Evolutionary conservation across 768 basidiomycete species (phyloP).

Genomic region (Calvatia gigantea): DNA sequence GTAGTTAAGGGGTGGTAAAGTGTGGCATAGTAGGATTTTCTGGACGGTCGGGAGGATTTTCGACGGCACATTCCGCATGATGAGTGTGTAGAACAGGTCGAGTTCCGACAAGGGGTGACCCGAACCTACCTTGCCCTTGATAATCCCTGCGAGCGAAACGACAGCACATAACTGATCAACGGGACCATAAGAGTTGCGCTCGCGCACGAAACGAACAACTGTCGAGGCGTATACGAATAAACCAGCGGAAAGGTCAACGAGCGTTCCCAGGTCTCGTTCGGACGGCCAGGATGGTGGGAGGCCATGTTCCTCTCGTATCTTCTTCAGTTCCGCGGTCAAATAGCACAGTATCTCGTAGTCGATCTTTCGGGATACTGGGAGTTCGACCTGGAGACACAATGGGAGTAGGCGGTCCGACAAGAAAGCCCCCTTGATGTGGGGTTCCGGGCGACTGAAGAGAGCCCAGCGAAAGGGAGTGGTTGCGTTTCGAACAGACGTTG

Average conservation of each 20-base stretch:
- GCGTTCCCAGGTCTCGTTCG: background rate
- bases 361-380: slow-evolving; percentile 3
- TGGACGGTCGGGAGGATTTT: background rate
- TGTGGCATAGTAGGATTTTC: background rate
- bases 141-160: background rate
- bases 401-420: background rate
- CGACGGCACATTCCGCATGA: background rate
- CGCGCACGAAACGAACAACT: slow-evolving; percentile 7
- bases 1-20: background rate
- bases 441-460: slow-evolving; percentile 12
- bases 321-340: background rate
- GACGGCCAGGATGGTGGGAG: slow-evolving; percentile 5
- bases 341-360: slow-evolving; percentile 6
- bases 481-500: background rate
- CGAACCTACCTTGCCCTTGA: background rate
- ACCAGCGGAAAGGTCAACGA: slow-evolving; percentile 2
- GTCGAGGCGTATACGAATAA: slow-evolving; percentile 7
- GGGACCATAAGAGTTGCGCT: background rate
- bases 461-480: background rate
- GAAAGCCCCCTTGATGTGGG: background rate
- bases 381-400: background rate
- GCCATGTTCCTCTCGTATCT: background rate
- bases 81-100: background rate
- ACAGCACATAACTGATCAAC: background rate
- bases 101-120: background rate